Conservation (phyloP, 345 rosid genomes). For the Dipteronia sinensis region DNA sequence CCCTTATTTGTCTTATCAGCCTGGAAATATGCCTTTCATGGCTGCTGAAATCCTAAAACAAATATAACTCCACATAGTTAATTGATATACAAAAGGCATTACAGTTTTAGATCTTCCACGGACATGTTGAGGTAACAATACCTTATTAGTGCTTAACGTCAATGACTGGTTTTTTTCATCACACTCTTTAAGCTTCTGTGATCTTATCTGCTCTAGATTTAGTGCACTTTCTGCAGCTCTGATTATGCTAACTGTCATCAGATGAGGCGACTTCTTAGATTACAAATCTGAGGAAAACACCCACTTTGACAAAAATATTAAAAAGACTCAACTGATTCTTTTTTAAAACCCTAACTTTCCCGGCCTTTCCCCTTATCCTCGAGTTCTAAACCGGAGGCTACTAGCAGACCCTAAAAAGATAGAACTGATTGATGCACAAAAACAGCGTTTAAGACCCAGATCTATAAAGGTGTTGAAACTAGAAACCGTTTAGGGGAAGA, state of each 20-base stretch:
- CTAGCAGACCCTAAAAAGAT: not conserved
- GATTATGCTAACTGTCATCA: slow-evolving; percentile 44
- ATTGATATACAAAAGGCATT: slow-evolving; percentile 14
- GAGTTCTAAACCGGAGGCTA: not conserved
- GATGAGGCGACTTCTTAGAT: slow-evolving; percentile 19
- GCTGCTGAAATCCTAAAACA: slow-evolving; percentile 62
- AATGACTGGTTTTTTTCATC: slow-evolving; percentile 50
- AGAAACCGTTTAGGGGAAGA: not conserved
- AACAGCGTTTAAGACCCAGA: not conserved
- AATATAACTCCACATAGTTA: slow-evolving; percentile 17
- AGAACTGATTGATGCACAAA: not conserved
- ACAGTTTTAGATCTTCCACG: slow-evolving; percentile 5
- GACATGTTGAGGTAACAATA: slow-evolving; percentile 28
- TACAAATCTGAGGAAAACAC: not conserved
- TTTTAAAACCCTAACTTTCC: not conserved
- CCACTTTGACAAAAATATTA: not conserved
- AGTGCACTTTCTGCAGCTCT: slow-evolving; percentile 76
- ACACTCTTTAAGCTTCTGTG: slow-evolving; percentile 59
- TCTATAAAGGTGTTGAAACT: not conserved
- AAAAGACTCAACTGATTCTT: not conserved
- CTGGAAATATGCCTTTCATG: slow-evolving; percentile 63
- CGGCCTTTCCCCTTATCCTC: not conserved
- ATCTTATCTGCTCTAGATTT: slow-evolving; percentile 62
- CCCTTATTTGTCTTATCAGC: slow-evolving; percentile 65
- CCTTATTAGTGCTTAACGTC: slow-evolving; percentile 52